Evolutionary conservation across 108 stramenopile genomes (phyloP).

Genomic region (Aurantiochytrium sp.): DNA sequence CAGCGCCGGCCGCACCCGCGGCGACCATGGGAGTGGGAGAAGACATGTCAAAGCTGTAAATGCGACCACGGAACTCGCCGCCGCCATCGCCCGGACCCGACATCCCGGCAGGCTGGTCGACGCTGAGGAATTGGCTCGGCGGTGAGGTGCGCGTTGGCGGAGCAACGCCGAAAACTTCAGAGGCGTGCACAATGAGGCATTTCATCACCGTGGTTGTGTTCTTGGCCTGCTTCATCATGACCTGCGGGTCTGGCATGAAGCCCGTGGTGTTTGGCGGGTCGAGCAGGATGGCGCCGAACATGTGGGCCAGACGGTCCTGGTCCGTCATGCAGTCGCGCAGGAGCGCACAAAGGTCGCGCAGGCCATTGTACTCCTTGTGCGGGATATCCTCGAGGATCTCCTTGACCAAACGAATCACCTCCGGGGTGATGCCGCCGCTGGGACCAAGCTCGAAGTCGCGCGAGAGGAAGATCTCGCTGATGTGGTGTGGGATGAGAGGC

Average conservation of each 20-base stretch:
- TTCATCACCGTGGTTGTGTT: background rate
- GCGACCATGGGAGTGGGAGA: no score
- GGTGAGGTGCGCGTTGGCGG: background rate
- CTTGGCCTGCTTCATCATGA: background rate
- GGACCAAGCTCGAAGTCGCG: background rate
- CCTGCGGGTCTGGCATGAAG: background rate
- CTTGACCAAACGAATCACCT: background rate
- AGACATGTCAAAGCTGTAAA: background rate
- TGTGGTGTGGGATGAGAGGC: background rate
- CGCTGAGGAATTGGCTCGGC: background rate
- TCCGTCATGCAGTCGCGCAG: constrained; percentile 10
- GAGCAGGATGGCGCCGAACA: background rate
- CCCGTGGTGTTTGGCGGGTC: background rate
- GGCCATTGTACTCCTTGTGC: background rate
- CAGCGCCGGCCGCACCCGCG: background rate
- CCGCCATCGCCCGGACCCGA: background rate
- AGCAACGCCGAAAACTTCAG: background rate
- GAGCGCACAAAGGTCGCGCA: background rate
- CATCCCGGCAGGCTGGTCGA: background rate
- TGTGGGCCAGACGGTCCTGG: background rate
- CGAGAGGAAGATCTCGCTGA: background rate
- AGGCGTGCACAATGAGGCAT: background rate
- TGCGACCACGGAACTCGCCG: background rate
- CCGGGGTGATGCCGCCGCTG: background rate
- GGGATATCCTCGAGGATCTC: background rate